Conservation (phyloP, 2,329 filamentous ascomycete species). For the Penicillium sp. region DNA sequence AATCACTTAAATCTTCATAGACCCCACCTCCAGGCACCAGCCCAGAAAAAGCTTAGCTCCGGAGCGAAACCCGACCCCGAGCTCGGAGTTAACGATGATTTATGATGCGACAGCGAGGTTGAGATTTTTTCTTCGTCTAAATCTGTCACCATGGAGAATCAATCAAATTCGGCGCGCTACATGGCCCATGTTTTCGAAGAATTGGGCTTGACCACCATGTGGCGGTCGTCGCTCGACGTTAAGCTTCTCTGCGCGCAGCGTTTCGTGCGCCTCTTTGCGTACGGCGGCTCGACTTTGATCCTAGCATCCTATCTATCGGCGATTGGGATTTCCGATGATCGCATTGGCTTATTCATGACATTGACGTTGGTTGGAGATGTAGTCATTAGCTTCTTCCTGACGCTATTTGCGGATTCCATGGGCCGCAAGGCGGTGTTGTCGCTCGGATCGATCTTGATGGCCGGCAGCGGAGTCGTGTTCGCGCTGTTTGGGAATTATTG, state of each 20-base stretch:
- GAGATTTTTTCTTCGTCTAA: conserved; percentile 1
- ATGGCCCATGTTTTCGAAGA: conserved; percentile 27
- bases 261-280: conserved; percentile 61
- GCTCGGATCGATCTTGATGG: conserved; percentile 57
- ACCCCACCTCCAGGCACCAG: background rate
- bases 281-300: conserved; percentile 60
- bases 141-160: background rate
- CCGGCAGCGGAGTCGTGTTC: conserved; percentile 56
- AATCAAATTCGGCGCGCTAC: conserved; percentile 6
- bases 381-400: conserved; percentile 56
- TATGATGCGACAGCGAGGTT: background rate
- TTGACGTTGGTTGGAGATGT: conserved; percentile 63
- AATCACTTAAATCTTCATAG: background rate
- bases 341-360: conserved; percentile 65
- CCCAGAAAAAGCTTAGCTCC: conserved; percentile 6
- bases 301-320: conserved; percentile 62
- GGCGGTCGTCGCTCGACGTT: conserved; percentile 37
- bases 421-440: conserved; percentile 57
- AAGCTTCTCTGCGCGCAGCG: conserved; percentile 44
- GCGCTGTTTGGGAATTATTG: conserved; percentile 58
- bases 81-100: background rate
- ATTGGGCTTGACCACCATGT: conserved; percentile 40
- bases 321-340: conserved; percentile 56
- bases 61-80: background rate
- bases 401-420: conserved; percentile 59